These are phyloP conservation scores for Globisporangium acanthophoron DNA, from an alignment of 352 stramenopile species.

Conservation along the genomic window DNA sequence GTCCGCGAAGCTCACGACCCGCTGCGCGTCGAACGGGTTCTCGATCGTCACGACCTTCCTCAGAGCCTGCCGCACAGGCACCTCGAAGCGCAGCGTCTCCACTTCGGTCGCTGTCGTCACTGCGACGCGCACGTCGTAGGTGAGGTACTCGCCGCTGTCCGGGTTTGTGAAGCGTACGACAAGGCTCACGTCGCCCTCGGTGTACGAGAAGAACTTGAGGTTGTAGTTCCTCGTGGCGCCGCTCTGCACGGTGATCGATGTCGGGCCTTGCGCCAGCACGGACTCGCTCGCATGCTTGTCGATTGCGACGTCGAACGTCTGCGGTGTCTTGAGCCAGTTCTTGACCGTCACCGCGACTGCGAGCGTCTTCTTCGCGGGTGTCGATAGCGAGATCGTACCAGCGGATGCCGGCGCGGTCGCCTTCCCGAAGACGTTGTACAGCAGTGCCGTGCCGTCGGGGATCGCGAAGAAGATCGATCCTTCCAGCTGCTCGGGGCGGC, in stretches of 20 bases:
- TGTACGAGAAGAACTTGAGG: conserved; percentile 88
- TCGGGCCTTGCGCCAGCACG: conserved; percentile 54
- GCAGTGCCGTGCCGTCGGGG: conserved; percentile 81
- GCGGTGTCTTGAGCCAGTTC: conserved; percentile 86
- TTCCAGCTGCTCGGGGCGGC: conserved; percentile 48
- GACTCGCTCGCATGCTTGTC: conserved; percentile 33
- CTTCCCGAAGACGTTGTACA: conserved; percentile 85
- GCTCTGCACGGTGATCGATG: conserved; percentile 62
- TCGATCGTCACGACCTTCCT: conserved; percentile 86
- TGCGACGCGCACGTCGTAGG: conserved; percentile 50
- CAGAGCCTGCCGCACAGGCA: conserved; percentile 76
- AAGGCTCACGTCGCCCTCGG: conserved; percentile 50
- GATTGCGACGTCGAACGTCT: conserved; percentile 77
- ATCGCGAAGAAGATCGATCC: conserved; percentile 89
- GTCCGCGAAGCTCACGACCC: conserved; percentile 52
- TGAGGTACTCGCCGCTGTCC: conserved; percentile 81
- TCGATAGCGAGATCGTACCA: conserved; percentile 36
- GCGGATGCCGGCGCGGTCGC: conserved; percentile 46
- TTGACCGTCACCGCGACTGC: conserved; percentile 64
- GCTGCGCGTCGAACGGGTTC: conserved; percentile 73
- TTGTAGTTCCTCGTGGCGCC: conserved; percentile 65
- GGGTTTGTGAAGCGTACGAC: conserved; percentile 78
- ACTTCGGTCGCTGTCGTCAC: conserved; percentile 61
- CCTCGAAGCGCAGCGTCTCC: conserved; percentile 78
- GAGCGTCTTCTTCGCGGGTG: conserved; percentile 76